Percentiles rank a stretch among this genome's conserved stretches.
These are phyloP conservation scores for Kluyveromyces wickerhamii DNA, from an alignment of 805 yeast species.

Conservation along the genomic window DNA sequence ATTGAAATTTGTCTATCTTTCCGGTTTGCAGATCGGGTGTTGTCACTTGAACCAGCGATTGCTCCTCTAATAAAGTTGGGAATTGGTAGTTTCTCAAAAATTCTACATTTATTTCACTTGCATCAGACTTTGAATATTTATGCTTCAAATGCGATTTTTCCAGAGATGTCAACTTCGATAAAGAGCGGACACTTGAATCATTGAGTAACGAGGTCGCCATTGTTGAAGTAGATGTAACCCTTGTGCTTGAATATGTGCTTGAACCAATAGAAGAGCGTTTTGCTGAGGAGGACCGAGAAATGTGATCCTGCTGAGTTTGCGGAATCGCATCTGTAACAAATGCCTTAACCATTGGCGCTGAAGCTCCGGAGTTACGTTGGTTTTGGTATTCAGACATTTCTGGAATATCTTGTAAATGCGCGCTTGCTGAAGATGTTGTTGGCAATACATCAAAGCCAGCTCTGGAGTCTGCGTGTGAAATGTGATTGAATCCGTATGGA, in stretches of 20 bases:
- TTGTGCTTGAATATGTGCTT: constrained; percentile 3
- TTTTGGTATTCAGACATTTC: not conserved
- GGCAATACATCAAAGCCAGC: constrained; percentile 6
- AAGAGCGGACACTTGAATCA: constrained; percentile 10
- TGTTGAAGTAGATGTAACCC: constrained; percentile 25
- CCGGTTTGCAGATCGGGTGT: constrained; percentile 9
- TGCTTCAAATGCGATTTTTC: constrained; percentile 15
- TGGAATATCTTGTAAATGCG: constrained; percentile 2
- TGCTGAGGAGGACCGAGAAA: constrained; percentile 1
- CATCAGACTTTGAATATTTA: constrained; percentile 13
- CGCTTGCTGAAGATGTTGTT: constrained; percentile 8
- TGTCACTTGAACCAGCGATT: constrained; percentile 10
- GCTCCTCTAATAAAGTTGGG: constrained; percentile 25
- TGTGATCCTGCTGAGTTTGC: not conserved
- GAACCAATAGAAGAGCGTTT: constrained; percentile 5
- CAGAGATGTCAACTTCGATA: constrained; percentile 11
- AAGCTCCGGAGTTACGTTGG: not conserved
- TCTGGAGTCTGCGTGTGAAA: constrained; percentile 32
- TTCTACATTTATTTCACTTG: constrained; percentile 19
- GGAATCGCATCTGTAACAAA: constrained; percentile 10
- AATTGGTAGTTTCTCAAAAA: constrained; percentile 23
- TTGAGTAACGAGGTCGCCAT: constrained; percentile 23
- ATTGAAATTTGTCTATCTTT: constrained; percentile 8
- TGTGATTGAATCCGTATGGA: constrained; percentile 35
- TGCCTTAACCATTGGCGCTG: constrained; percentile 5